Conservation (phyloP, 148 eudicot species). For the Silene uniflora region DNA sequence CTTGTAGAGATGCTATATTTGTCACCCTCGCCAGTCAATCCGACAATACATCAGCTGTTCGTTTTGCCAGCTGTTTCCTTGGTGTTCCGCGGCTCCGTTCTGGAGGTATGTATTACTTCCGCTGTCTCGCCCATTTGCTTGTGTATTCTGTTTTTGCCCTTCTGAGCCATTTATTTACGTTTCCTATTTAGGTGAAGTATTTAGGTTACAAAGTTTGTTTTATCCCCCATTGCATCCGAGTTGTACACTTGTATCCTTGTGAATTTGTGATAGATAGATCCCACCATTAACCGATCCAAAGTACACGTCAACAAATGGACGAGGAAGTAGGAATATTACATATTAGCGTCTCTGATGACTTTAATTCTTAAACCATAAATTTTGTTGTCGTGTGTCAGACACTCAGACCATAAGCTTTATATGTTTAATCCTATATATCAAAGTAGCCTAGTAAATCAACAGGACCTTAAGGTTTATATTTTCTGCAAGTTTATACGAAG, state of each 20-base stretch:
- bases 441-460: neutral
- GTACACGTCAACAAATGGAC: too few species aligned
- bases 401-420: too few species aligned
- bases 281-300: neutral
- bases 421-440: neutral
- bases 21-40: constrained; percentile 75
- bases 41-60: constrained; percentile 55
- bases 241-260: neutral
- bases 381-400: too few species aligned
- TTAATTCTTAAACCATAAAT: neutral
- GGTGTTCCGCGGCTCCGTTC: constrained; percentile 65
- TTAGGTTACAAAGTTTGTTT: neutral
- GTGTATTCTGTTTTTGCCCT: neutral
- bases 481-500: too few species aligned
- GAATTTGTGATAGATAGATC: neutral
- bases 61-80: constrained; percentile 81
- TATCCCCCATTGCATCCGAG: neutral
- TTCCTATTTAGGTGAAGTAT: neutral
- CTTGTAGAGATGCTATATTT: constrained; percentile 95
- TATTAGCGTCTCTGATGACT: neutral
- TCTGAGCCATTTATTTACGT: neutral
- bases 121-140: neutral
- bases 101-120: constrained; percentile 24
- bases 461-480: neutral
- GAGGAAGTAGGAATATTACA: neutral